A percentile compares a stretch with the other conserved stretches of the same genome.
Conservation (phyloP, 768 basidiomycete genomes). For the Pleurotus tuoliensis region DNA sequence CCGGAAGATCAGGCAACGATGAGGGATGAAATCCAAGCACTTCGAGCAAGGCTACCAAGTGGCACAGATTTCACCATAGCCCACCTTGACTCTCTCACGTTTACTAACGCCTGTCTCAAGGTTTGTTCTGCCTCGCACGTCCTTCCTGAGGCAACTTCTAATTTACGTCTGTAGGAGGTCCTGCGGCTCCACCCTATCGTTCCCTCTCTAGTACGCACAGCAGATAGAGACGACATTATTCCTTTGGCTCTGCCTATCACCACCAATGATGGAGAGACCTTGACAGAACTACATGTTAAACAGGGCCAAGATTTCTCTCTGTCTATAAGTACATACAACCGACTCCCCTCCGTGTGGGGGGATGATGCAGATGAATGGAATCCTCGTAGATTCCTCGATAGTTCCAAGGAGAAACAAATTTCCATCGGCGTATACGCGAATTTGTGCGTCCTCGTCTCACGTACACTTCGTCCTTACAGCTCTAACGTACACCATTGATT, state of each 20-base stretch:
- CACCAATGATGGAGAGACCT: conserved; percentile 26
- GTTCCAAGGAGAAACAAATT: conserved; percentile 7
- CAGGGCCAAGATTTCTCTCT: conserved; percentile 29
- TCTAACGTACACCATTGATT: background rate
- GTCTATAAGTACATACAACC: conserved; percentile 33
- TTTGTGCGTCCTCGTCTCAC: conserved; percentile 16
- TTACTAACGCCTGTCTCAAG: conserved; percentile 7
- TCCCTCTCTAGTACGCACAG: conserved; percentile 17
- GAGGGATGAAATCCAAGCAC: conserved; percentile 37
- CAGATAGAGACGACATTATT: conserved; percentile 32
- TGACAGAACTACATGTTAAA: conserved; percentile 28
- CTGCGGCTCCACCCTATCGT: conserved; percentile 29
- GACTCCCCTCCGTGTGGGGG: conserved; percentile 13
- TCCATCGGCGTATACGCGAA: conserved; percentile 21
- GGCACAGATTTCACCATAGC: background rate
- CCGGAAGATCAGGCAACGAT: conserved; percentile 41
- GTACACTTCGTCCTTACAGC: too few species aligned
- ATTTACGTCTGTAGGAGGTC: conserved; percentile 16
- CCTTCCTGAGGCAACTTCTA: background rate
- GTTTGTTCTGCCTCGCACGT: background rate
- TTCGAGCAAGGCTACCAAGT: background rate
- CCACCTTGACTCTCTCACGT: conserved; percentile 1
- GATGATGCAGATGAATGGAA: conserved; percentile 19
- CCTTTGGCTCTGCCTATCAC: conserved; percentile 36
- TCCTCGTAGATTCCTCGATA: conserved; percentile 14